Conservation (phyloP, 805 yeast species). For the Kuraishia ogatae region DNA sequence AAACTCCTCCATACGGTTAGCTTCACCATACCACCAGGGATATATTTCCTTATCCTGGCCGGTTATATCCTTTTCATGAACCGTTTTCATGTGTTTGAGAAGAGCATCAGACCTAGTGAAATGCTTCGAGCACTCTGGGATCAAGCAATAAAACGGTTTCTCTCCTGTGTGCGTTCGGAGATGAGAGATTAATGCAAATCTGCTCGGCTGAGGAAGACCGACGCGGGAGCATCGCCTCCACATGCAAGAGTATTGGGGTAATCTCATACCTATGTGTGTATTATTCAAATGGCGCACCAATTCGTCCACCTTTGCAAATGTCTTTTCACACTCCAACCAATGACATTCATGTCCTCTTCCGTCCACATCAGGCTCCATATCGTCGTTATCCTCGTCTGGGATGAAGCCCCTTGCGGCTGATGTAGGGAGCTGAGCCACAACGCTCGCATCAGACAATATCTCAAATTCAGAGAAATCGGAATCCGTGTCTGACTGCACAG, state of each 20-base stretch:
- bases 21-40: conserved; percentile 11
- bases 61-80: conserved; percentile 40
- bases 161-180: conserved; percentile 61
- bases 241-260: conserved; percentile 39
- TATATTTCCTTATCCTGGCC: conserved; percentile 6
- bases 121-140: conserved; percentile 57
- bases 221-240: conserved; percentile 53
- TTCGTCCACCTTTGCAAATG: conserved; percentile 24
- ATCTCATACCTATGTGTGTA: conserved; percentile 26
- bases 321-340: conserved; percentile 28
- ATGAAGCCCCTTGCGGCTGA: neutral
- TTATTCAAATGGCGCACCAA: conserved; percentile 29
- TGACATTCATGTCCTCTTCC: conserved; percentile 15
- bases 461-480: conserved; percentile 2
- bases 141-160: conserved; percentile 53
- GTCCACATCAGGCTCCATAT: neutral
- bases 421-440: neutral
- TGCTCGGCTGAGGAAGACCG: conserved; percentile 42
- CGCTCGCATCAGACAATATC: neutral
- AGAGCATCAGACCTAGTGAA: conserved; percentile 56
- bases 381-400: neutral
- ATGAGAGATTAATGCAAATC: conserved; percentile 55
- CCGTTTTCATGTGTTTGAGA: conserved; percentile 52
- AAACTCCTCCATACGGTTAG: conserved; percentile 9
- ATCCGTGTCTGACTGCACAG: neutral